Evolutionary conservation across 1,139 yeast species (phyloP), one percentile per base, ranked within the genome.

Genomic region (Sugiyamaella castrensis): DNA sequence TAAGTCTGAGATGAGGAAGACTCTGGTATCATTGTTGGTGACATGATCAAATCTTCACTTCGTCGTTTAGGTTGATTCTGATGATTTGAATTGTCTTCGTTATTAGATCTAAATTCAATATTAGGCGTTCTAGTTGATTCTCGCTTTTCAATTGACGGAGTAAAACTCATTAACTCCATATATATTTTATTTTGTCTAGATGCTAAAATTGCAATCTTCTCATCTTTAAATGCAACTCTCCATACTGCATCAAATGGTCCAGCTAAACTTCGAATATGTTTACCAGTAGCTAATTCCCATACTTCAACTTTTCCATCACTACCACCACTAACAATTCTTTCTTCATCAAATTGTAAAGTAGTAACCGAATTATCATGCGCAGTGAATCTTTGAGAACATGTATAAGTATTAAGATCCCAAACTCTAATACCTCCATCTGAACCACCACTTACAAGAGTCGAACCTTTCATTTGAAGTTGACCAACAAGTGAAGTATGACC

Each of bases 401-500:
- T 83, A 41, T 94, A 95, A 58, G 81, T 80, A 62, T 86, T 91
- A 57, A 92, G 72, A 67, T 92, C 97, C 98, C 98, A 92, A 7
- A 92, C 87, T 61, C 95, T 86, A 48, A 91, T 82, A 47, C 85
- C 76, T 48, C 94, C 81, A 68, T 92, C 98, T 57, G 92, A 95
- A 2, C 96, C 92, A 4, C 98, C 98, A 63, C 94, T 83, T 12
- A 91, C 88, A 41, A 92, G 94, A 34, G 86, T 82, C 13, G 87
- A 87, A 60, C 87, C 84, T 63, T 84, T 91, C 39, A 92, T 88
- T 67, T 87, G 96, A 1, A 95, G 91, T 56, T 88, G 82, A 57
- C 86, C 91, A 1, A 79, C 80, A 28, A 72, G 61, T n/a, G 82
- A 81, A 29, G 83, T 83, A 55, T 81, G 78, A 3, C 92, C 91